These are phyloP conservation scores for Aspergillus unguis DNA, from an alignment of 2,329 filamentous ascomycete species.

Conservation along the genomic window DNA sequence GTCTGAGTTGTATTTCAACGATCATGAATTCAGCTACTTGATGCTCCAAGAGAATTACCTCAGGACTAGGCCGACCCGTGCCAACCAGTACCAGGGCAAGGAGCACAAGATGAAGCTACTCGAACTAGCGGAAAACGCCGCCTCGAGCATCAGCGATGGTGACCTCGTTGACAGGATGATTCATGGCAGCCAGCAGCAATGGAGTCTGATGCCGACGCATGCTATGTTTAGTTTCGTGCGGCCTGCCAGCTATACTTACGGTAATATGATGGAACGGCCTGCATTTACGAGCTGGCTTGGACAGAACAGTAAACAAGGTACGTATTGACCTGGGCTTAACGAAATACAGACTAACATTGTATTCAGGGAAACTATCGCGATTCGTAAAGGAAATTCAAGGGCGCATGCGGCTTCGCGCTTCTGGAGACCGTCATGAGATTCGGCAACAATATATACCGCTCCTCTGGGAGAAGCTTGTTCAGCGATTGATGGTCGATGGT, in stretches of 20 bases:
- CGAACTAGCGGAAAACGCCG: conserved; percentile 80
- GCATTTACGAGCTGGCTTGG: conserved; percentile 90
- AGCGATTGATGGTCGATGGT: conserved; percentile 70
- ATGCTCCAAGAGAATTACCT: conserved; percentile 99
- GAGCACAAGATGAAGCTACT: conserved; percentile 77
- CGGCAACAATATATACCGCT: conserved; percentile 90
- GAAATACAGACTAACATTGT: conserved; percentile 6
- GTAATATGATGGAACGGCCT: conserved; percentile 67
- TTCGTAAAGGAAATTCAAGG: conserved; percentile 91
- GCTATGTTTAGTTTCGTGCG: conserved; percentile 92
- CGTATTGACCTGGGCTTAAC: conserved; percentile 27
- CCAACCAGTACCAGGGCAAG: conserved; percentile 60
- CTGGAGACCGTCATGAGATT: conserved; percentile 88
- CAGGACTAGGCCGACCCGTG: conserved; percentile 68
- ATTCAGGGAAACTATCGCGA: conserved; percentile 62
- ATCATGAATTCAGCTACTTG: conserved; percentile 93
- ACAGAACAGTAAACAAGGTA: conserved; percentile 84
- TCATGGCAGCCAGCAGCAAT: conserved; percentile 95
- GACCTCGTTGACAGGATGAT: conserved; percentile 98
- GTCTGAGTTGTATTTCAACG: conserved; percentile 98
- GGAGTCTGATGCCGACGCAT: conserved; percentile 96
- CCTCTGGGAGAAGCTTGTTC: conserved; percentile 77
- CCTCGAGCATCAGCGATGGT: conserved; percentile 94
- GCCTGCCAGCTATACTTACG: conserved; percentile 81
- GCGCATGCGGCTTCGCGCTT: conserved; percentile 89